Evolutionary conservation across 345 rosid species (phyloP), one percentile per base, ranked within the genome.

Genomic region (Murraya paniculata): DNA sequence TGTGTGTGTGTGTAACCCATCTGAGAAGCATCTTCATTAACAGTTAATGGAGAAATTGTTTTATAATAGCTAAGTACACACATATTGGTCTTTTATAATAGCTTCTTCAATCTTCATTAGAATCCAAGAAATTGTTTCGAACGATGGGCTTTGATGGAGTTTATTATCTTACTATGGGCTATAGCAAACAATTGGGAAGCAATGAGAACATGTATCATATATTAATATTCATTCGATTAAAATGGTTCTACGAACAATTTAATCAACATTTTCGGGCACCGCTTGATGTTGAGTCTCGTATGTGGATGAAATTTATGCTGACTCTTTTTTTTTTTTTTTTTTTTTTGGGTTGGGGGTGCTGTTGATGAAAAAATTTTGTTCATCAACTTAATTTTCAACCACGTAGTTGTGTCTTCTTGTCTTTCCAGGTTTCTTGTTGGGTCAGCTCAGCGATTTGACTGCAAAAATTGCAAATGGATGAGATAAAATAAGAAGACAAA

Each of bases 371-470:
- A 39, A 3, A 39, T 3, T 39, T 9, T 9, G 25, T 62, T 71
- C 10, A 50, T 25, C 25, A 33, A 41, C 59, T 78, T 70, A 35
- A 75, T 41, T 75, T 78, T 78, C 59, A 68, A 80, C 74, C 77
- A 82, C 74, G 77, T 38, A 3, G 45, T 73, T 36, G 28, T 71
- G 73, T 74, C 36, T 68, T 48, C 64, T 75, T 66, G 58, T 56
- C 21, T 57, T 66, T 71, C 59, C 24, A 55, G 59, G 30, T 55
- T 56, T 48, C 38, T 30, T 4, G 64, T 74, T 62, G 39, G 74
- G 79, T 57, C 79, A 28, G 56, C 71, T 65, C 77, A 64, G 19
- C 53, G 45, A 64, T 65, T 75, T 75, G 79, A 75, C 73, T 33
- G 14, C 69, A 62, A 45, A 45, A 45, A 18, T 8, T 62, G 39